These are phyloP conservation scores for Candida gorgasii DNA, from an alignment of 805 yeast species.

Conservation along the genomic window DNA sequence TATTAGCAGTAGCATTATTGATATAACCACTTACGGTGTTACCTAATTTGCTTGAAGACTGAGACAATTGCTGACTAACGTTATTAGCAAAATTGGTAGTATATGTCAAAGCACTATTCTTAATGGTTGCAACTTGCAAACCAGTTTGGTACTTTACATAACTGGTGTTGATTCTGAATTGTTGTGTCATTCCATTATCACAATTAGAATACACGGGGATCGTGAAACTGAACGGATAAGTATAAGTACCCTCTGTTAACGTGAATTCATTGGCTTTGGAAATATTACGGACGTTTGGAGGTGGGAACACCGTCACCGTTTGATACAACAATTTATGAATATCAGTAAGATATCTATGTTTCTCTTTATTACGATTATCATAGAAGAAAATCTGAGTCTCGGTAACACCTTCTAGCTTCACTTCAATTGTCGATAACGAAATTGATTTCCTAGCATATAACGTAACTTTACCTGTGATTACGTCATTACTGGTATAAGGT, in stretches of 20 bases:
- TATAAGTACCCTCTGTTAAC: constrained; percentile 51
- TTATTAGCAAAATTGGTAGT: constrained; percentile 27
- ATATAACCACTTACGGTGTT: neutral
- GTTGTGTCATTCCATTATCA: constrained; percentile 22
- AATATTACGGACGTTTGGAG: constrained; percentile 47
- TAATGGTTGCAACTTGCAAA: neutral
- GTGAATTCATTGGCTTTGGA: constrained; percentile 46
- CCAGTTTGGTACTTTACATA: constrained; percentile 14
- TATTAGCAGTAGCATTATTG: neutral
- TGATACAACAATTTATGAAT: constrained; percentile 51
- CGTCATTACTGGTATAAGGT: constrained; percentile 49
- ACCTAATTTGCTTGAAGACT: constrained; percentile 2
- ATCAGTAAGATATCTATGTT: constrained; percentile 28
- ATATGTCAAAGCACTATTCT: neutral
- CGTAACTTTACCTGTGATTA: constrained; percentile 40
- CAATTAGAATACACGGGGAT: constrained; percentile 47
- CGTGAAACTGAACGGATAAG: constrained; percentile 48
- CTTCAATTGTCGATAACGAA: constrained; percentile 48
- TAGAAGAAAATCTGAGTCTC: constrained; percentile 30
- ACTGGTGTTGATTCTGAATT: constrained; percentile 29
- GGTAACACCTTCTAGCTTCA: constrained; percentile 53
- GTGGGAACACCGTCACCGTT: constrained; percentile 52
- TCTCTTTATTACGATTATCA: constrained; percentile 22
- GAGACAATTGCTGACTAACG: constrained; percentile 21
- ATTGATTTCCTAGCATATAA: constrained; percentile 42